phyloP scores from a whole-genome alignment of 768 basidiomycete genomes.

The Paxillus rubicundulus region DNA sequence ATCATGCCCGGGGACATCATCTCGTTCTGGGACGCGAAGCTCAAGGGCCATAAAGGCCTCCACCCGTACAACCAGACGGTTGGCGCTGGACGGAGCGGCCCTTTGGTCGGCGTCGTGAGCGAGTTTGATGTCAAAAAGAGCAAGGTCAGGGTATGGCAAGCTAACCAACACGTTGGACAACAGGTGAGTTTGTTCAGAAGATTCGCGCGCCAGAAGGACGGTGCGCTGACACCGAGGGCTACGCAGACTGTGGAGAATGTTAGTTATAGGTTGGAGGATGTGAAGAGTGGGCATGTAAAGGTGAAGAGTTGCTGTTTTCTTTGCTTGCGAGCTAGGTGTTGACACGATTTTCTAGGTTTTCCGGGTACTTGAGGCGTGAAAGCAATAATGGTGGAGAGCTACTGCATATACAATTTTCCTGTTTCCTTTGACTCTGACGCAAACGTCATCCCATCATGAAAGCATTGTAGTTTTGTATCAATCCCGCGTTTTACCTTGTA shows the following conservation, averaged over 20 bases:
- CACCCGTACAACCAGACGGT: constrained; percentile 64
- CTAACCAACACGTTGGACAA: constrained; percentile 81
- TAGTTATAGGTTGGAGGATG: constrained; percentile 87
- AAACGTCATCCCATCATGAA: not conserved
- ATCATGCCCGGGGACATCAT: constrained; percentile 87
- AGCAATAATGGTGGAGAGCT: not conserved
- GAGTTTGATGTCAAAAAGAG: constrained; percentile 87
- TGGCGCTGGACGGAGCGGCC: constrained; percentile 47
- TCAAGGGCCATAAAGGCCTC: constrained; percentile 80
- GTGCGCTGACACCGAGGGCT: constrained; percentile 36
- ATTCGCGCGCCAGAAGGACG: constrained; percentile 31
- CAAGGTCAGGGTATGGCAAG: constrained; percentile 83
- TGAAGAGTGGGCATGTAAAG: constrained; percentile 83
- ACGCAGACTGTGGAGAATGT: constrained; percentile 64
- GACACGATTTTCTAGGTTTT: constrained; percentile 32
- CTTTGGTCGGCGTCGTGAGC: constrained; percentile 69
- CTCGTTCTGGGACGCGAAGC: constrained; percentile 67
- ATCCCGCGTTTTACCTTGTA: not conserved
- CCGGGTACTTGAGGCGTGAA: constrained; percentile 39
- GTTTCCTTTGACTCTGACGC: not conserved
- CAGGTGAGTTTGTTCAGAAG: constrained; percentile 51
- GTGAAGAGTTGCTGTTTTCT: constrained; percentile 34
- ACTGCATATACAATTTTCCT: not conserved
- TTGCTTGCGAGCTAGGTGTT: constrained; percentile 2
- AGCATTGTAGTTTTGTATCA: not conserved